phyloP scores from a whole-genome alignment of 2,329 filamentous ascomycete species.

The Ophiocordyceps australis region DNA sequence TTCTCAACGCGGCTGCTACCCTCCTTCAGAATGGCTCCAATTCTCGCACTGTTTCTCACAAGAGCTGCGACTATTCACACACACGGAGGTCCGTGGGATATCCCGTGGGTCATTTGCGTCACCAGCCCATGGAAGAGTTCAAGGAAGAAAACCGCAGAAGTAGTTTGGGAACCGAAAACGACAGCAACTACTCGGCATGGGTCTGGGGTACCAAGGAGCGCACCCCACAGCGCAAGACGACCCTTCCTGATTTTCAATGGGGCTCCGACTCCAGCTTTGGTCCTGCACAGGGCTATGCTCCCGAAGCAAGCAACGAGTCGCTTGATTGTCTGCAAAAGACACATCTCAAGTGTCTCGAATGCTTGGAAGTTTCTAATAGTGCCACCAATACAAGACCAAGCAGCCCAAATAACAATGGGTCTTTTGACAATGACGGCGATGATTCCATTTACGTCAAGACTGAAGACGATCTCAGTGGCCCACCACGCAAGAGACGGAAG shows the following conservation, averaged over 20 bases:
- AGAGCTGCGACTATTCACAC: slow-evolving; percentile 7
- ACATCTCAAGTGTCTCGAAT: slow-evolving; percentile 35
- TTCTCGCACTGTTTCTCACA: slow-evolving; percentile 6
- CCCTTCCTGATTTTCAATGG: slow-evolving; percentile 36
- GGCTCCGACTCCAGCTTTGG: slow-evolving; percentile 52
- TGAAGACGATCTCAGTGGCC: slow-evolving; percentile 18
- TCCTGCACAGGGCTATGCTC: slow-evolving; percentile 36
- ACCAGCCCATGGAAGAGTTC: slow-evolving; percentile 23
- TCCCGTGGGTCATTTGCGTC: slow-evolving; percentile 21
- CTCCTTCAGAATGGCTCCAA: slow-evolving; percentile 24
- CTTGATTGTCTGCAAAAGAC: slow-evolving; percentile 35
- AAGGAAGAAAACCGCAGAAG: slow-evolving; percentile 18
- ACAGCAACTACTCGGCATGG: slow-evolving; percentile 22
- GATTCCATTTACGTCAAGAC: slow-evolving; percentile 9
- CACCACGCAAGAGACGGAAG: slow-evolving; percentile 34
- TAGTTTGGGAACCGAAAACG: slow-evolving; percentile 11
- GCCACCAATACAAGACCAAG: slow-evolving; percentile 39
- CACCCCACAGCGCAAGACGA: slow-evolving; percentile 13
- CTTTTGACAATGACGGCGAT: slow-evolving; percentile 4
- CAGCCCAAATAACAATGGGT: slow-evolving; percentile 24
- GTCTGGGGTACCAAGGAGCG: slow-evolving; percentile 16
- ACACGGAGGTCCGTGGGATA: slow-evolving; percentile 11
- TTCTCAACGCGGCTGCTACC: slow-evolving; percentile 36
- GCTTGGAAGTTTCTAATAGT: slow-evolving; percentile 38
- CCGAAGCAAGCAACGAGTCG: slow-evolving; percentile 36